Base-by-base conservation (phyloP, 169 alveolate species). In the Plasmodium relictum region DNA sequence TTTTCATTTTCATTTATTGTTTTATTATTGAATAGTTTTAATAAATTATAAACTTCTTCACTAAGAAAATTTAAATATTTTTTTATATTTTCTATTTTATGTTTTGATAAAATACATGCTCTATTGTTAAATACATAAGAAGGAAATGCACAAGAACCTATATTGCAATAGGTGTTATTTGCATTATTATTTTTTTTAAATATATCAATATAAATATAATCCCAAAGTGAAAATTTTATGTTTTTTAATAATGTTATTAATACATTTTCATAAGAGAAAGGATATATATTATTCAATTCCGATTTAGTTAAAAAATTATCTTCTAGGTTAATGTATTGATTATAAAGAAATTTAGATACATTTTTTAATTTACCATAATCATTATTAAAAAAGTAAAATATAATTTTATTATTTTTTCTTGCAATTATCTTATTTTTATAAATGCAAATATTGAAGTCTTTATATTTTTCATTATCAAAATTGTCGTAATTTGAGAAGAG, bases 261-360 rank as follows among this genome's bases (percentile, higher is more conserved):
- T 18, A 74, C 24, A 44, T 66, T 80, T 3, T 45, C 42, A 68
- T 66, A 80, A 1, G 56, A 39, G 26, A 20, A 5, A 8, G 44
- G 37, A 66, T 70, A 26, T 6, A 48, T 39, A 10, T 20, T 50
- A 8, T 24, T 65, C 14, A 80, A 26, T 24, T 80, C 52, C 0
- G 83, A 66, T 20, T 22, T n/a, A 0, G 90, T 80, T 10, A 80
- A 66, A 68, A 80, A 80, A 24, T 80, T 69, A 39, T 80, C 73
- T 61, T 68, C 73, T 61, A 80, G 37, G 54, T 80, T 80, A 10
- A 80, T 44, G 54, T 80, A 80, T 12, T 80, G 90, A n/a, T 80
- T 80, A 56, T 54, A 61, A 0, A 80, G 9, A 14, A 6, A 12
- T 24, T 39, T 44, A 8, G 73, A 65, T 16, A 66, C 18, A 1